phyloP scores from a whole-genome alignment of 495 filamentous ascomycete species.

The Hypoxylon lenormandii region DNA sequence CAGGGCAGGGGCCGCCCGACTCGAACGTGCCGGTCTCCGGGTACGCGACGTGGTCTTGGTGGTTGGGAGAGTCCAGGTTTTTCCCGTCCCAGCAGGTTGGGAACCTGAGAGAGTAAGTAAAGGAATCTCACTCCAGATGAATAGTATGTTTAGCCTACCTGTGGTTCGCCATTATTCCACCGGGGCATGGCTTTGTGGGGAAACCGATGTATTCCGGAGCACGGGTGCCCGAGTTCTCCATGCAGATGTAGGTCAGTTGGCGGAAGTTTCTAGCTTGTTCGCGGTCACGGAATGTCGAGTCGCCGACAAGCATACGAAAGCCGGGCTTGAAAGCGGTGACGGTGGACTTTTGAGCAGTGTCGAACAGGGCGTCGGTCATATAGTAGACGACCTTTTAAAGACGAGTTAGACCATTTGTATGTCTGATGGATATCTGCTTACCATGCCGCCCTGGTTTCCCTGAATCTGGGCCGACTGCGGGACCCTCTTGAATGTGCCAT shows the following conservation, averaged over 20 bases:
- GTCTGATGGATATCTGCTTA: conserved; percentile 9
- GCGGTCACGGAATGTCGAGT: conserved; percentile 47
- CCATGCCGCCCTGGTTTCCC: conserved; percentile 56
- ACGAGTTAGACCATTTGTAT: conserved; percentile 4
- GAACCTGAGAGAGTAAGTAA: conserved; percentile 51
- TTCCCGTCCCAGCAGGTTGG: conserved; percentile 53
- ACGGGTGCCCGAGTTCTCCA: conserved; percentile 47
- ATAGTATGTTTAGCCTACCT: no score
- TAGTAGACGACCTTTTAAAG: conserved; percentile 60
- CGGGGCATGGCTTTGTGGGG: conserved; percentile 48
- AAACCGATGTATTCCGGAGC: conserved; percentile 39
- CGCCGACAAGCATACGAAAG: conserved; percentile 60
- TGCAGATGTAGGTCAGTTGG: conserved; percentile 56
- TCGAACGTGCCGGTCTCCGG: conserved; percentile 55
- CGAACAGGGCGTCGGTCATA: conserved; percentile 62
- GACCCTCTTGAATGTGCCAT: conserved; percentile 56
- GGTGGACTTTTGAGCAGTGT: conserved; percentile 58
- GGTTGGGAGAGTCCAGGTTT: conserved; percentile 56
- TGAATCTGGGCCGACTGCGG: conserved; percentile 59
- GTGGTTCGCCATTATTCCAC: conserved; percentile 44
- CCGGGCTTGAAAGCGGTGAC: conserved; percentile 64
- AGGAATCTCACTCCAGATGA: no score
- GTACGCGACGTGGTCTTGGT: conserved; percentile 58
- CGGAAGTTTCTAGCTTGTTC: conserved; percentile 53
- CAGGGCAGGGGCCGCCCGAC: conserved; percentile 53